Base-by-base conservation (phyloP, 1,139 yeast species). In the Nakaseomyces kungkrabaensis region DNA sequence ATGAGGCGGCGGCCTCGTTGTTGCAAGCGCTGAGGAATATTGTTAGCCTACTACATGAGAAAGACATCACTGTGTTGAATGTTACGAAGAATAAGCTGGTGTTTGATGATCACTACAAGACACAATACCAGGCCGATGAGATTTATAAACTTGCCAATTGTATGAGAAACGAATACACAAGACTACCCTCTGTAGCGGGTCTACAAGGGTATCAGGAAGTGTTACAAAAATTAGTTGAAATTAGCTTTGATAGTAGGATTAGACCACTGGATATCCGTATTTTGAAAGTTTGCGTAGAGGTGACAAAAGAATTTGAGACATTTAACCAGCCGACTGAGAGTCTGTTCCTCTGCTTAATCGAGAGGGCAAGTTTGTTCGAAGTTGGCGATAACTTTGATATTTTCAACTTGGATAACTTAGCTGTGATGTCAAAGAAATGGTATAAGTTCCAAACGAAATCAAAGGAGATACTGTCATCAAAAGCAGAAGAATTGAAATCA, bases 401-500 rank as follows among this genome's bases (percentile, higher is more conserved):
- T 10, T 46, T 48, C 25, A 46, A 47, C 27, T 31, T 40, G 9
- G 8, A 36, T 5, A 48, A 51, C 17, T 25, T 54, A 17, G 31
- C 31, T 2, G 47, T 47, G 1, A 47, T 52, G 26, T 52, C 55
- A 4, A 33, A 49, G 25, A 48, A 36, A 37, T 56, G 59, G 59
- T 53, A 52, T 38, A 50, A 52, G 43, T 56, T 52, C 37, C 45
- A 46, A 13, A 29, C 29, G 4, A 33, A 25, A 4, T 40, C 43
- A 9, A 45, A 47, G 37, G 33, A 27, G 5, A 27, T 31, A 6
- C 6, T 50, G 13, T 34, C 43, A 3, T 17, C 36, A 4, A 7
- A 24, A 17, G 41, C 32, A 11, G 25, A 32, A 9, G 47, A 34
- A 13, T 8, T 41, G 33, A 41, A 27, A 27, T 4, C 1, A 11